Evolutionary conservation across 2,329 filamentous ascomycete genomes (phyloP).

Genomic region (Microsporum canis): DNA sequence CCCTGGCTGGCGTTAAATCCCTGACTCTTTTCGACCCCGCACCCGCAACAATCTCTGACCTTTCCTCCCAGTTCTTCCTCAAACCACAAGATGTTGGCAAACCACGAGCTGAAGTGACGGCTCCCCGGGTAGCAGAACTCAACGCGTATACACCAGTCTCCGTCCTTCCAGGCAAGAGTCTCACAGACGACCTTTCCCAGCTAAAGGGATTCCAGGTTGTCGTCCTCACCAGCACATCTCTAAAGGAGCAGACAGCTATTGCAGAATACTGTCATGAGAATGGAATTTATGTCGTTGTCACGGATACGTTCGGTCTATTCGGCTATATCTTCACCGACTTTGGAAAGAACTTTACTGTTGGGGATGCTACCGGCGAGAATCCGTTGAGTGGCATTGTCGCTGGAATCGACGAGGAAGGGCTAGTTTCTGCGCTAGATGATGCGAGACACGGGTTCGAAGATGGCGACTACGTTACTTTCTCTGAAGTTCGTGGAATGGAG

Average conservation of each 20-base stretch:
- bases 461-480: conserved; percentile 91
- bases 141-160: conserved; percentile 92
- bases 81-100: conserved; percentile 80
- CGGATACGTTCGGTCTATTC: conserved; percentile 88
- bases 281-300: conserved; percentile 77
- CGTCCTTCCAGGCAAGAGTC: conserved; percentile 53
- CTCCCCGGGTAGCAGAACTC: conserved; percentile 80
- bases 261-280: conserved; percentile 91
- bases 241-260: conserved; percentile 70
- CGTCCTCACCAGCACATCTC: conserved; percentile 72
- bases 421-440: conserved; percentile 90
- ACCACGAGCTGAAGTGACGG: conserved; percentile 74
- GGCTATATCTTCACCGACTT: conserved; percentile 97
- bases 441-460: conserved; percentile 91
- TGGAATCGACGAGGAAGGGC: conserved; percentile 73
- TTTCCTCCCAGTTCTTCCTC: conserved; percentile 97
- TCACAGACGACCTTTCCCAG: conserved; percentile 65
- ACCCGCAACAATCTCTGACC: conserved; percentile 70
- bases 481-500: conserved; percentile 87
- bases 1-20: conserved; percentile 95
- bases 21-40: conserved; percentile 84
- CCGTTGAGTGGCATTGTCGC: conserved; percentile 80
- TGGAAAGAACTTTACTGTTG: conserved; percentile 81
- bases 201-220: conserved; percentile 88
- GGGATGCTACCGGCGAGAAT: conserved; percentile 83